Evolutionary conservation across 352 stramenopile genomes (phyloP), one percentile per base, ranked within the genome.

Genomic region (Phytopythium chamaehyphon): DNA sequence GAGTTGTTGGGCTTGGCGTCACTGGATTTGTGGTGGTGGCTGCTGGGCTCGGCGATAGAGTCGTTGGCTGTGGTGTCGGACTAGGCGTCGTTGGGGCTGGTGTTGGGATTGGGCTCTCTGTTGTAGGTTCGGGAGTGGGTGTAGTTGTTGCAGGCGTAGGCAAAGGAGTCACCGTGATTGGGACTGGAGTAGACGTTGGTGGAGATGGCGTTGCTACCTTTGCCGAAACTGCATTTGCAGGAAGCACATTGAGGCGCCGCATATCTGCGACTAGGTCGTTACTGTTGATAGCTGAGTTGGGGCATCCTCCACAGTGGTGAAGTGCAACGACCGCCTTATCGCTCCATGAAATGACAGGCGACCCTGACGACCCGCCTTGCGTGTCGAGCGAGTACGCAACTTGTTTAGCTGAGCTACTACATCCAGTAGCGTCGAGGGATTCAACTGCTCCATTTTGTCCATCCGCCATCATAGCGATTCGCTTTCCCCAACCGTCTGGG

Each of bases 361-460:
- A 84, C 0, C 80, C 76, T 0, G 76, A 87, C 2, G 76, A 87
- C 5, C 75, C 76, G n/a, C 51, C 69, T 12, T 88, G 65, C 11
- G 76, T 90, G 37, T 90, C 80, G 59, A 88, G 86, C 15, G 63
- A 66, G 43, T 83, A 78, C 0, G 66, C 71, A 12, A 90, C 74
- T 50, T 90, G 73, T 38, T 86, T 57, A 4, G 37, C 33, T 11
- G 59, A 47, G 46, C 28, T 33, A 33, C 9, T 33, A 33, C 79
- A 90, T 2, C 67, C 75, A 14, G 42, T 51, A 0, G 66, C 56
- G 21, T 54, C 64, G 0, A 79, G 51, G 55, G 73, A 71, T 38
- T 58, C 55, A 16, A 73, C 57, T 14, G 47, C 48, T 4, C 48
- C 64, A 23, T 37, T 42, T 31, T 53, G 54, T 40, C 67, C 66